A percentile compares a stretch with the other conserved stretches of the same genome.
Conservation (phyloP, 345 rosid species). For the Zanthoxylum bungeanum region DNA sequence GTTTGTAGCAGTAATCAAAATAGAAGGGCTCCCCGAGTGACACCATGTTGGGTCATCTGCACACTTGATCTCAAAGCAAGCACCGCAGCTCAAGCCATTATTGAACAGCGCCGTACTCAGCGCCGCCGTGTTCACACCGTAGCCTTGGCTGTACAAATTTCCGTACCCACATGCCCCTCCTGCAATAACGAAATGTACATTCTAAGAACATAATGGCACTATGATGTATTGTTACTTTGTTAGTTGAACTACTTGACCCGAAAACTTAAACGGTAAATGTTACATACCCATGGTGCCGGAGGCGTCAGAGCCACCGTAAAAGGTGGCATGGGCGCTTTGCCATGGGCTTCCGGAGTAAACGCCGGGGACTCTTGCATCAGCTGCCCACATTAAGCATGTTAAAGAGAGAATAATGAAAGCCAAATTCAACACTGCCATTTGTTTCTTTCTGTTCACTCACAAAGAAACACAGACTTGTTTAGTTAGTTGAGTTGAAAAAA, state of each 20-base stretch:
- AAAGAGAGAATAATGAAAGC: background rate
- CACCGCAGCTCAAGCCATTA: conserved; percentile 46
- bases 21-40: conserved; percentile 41
- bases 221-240: no score
- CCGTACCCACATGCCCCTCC: conserved; percentile 62
- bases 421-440: conserved; percentile 8
- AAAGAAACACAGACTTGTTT: background rate
- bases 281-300: conserved; percentile 71
- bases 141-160: conserved; percentile 52
- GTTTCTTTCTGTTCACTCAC: background rate
- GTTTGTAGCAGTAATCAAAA: conserved; percentile 47
- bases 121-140: conserved; percentile 59
- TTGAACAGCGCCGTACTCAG: conserved; percentile 53
- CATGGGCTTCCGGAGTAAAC: conserved; percentile 41
- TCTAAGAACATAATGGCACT: background rate
- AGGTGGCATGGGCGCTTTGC: conserved; percentile 75
- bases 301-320: conserved; percentile 69
- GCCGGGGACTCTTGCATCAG: conserved; percentile 57
- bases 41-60: conserved; percentile 42
- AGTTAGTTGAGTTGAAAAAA: background rate
- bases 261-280: background rate
- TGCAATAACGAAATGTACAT: conserved; percentile 5
- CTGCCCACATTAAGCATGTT: conserved; percentile 6
- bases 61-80: conserved; percentile 57
- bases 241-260: background rate